Evolutionary conservation across 2,329 filamentous ascomycete species (phyloP), one percentile per base, ranked within the genome.

Genomic region (Pseudogymnoascus sp.): DNA sequence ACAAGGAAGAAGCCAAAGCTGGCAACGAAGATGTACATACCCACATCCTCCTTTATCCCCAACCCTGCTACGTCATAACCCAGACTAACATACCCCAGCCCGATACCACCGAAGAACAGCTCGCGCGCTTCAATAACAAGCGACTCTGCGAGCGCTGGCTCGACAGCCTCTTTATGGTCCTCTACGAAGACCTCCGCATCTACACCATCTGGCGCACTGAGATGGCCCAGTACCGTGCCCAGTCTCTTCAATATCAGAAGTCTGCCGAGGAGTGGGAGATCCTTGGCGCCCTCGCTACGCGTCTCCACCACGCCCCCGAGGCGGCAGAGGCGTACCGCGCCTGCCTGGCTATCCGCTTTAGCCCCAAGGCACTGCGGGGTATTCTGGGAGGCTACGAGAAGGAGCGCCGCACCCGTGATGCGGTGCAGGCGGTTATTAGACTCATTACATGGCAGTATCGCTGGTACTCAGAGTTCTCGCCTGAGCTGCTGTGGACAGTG

Each of bases 131-230:
- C 72, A 94, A 95, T 73, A 96, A 97, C 76, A 99, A 99, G 78
- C 88, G 94, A 0, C 84, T 99, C 1, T 99, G 94, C 71, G 94
- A 99, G 76, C 87, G 94, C 68, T 99, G 94, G 94, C 83, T 99
- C 2, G 94, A 99, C 76, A 97, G 96, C 70, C 82, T 99, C 21
- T 99, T 99, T 79, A 99, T 99, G 94, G 94, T 97, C 0, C 82
- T 99, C 2, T 99, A 99, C 74, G 94, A 99, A 75, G 94, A 99
- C 71, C 83, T 99, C 15, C 90, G 94, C 59, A 93, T 99, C 51
- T 99, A 99, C 79, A 99, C 94, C 10, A 99, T 99, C 74, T 99
- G 94, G 94, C 88, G 94, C 62, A 97, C 94, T 0, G 94, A 99
- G 74, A 94, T 97, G 85, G 90, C 92, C 0, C 93, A 97, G 74